Conservation (phyloP, 2,329 filamentous ascomycete species). For the Exophiala xenobiotica region DNA sequence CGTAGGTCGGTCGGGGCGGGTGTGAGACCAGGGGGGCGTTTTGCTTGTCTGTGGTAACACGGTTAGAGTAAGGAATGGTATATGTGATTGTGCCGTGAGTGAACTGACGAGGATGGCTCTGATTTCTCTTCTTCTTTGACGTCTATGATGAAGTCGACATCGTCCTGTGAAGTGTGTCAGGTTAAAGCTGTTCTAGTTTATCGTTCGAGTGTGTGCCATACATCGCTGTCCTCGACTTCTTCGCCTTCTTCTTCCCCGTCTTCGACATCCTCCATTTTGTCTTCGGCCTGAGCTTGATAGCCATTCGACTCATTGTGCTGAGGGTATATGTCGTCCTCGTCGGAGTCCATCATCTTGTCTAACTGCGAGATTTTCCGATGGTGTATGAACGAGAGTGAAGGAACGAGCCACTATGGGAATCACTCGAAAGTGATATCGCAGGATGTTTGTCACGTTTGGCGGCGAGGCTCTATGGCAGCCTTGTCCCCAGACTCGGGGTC, state of each 20-base stretch:
- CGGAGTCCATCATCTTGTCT: constrained; percentile 28
- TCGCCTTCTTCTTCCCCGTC: constrained; percentile 29
- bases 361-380: no score
- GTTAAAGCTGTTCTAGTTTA: constrained; percentile 42
- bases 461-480: constrained; percentile 3
- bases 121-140: constrained; percentile 43
- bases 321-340: constrained; percentile 30
- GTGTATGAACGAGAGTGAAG: background rate
- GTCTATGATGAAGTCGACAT: constrained; percentile 52
- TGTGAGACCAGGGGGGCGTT: constrained; percentile 41
- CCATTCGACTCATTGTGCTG: constrained; percentile 20
- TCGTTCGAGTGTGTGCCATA: constrained; percentile 34
- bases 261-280: constrained; percentile 34
- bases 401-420: no score
- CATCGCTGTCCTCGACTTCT: constrained; percentile 37
- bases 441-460: constrained; percentile 17
- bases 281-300: constrained; percentile 17
- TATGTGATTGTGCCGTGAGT: background rate
- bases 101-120: constrained; percentile 39
- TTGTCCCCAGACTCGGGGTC: constrained; percentile 8
- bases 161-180: constrained; percentile 40
- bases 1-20: constrained; percentile 35
- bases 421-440: background rate
- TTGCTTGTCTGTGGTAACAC: constrained; percentile 20
- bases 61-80: constrained; percentile 21